phyloP scores from a whole-genome alignment of 306 rosid genomes.

The Trifolium repens region DNA sequence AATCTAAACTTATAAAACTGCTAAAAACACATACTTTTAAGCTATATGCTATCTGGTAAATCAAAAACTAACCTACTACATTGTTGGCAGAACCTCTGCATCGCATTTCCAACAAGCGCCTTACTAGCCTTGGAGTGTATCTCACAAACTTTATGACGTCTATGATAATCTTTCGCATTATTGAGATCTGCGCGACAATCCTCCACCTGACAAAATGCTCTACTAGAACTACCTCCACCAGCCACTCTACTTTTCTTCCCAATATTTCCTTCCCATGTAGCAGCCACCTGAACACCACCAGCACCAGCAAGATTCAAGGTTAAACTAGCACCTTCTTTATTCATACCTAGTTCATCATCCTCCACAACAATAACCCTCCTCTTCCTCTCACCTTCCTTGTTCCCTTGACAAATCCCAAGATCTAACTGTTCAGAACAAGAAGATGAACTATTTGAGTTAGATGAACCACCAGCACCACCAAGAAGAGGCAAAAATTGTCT shows the following conservation, averaged over 20 bases:
- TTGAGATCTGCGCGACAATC: conserved; percentile 87
- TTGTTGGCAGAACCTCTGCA: conserved; percentile 98
- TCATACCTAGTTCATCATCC: conserved; percentile 49
- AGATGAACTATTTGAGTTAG: conserved; percentile 78
- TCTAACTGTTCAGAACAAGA: conserved; percentile 76
- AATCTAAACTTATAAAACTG: background rate
- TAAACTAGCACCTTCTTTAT: conserved; percentile 61
- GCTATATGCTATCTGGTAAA: background rate
- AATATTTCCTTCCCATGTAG: conserved; percentile 54
- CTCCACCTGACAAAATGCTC: conserved; percentile 88
- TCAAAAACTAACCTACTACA: conserved; percentile 81
- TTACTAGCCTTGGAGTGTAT: conserved; percentile 83
- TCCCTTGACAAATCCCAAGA: conserved; percentile 54
- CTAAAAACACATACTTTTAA: background rate
- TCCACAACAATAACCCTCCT: conserved; percentile 68
- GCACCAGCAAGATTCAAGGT: conserved; percentile 62
- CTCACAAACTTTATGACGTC: conserved; percentile 93
- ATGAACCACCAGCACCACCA: conserved; percentile 50
- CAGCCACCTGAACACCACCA: conserved; percentile 45
- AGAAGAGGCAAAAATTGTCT: conserved; percentile 59
- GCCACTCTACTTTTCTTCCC: conserved; percentile 77
- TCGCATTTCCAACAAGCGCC: conserved; percentile 73
- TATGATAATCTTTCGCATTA: conserved; percentile 78
- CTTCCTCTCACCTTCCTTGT: conserved; percentile 74
- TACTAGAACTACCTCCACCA: conserved; percentile 59